phyloP scores from a whole-genome alignment of 2,329 filamentous ascomycete species.

The Magnaporthiopsis incrustans region DNA sequence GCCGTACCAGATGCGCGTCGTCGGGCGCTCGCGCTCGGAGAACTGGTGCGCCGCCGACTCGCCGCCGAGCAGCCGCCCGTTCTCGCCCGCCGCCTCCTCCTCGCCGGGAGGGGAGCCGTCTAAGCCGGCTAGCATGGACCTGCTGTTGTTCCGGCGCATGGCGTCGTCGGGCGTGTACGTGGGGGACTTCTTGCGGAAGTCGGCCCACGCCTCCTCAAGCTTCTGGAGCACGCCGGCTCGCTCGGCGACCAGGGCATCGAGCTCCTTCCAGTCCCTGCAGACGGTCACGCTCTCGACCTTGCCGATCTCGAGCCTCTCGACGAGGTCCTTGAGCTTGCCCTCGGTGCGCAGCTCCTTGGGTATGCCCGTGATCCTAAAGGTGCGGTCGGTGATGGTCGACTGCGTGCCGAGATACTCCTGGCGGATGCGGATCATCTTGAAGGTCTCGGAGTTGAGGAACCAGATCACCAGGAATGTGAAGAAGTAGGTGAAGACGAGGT shows the following conservation, averaged over 20 bases:
- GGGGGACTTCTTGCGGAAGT: slow-evolving; percentile 4
- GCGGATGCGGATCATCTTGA: slow-evolving; percentile 73
- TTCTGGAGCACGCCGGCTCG: slow-evolving; percentile 58
- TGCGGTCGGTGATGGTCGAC: slow-evolving; percentile 91
- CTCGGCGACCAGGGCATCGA: slow-evolving; percentile 67
- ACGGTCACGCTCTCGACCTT: slow-evolving; percentile 81
- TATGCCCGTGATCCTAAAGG: slow-evolving; percentile 84
- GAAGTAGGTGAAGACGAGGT: slow-evolving; percentile 88
- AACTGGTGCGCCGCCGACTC: slow-evolving; percentile 29
- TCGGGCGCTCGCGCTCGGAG: slow-evolving; percentile 50
- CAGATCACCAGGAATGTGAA: slow-evolving; percentile 80
- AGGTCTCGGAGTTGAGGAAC: slow-evolving; percentile 74
- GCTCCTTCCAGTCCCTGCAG: slow-evolving; percentile 75
- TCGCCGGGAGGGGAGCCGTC: slow-evolving; percentile 24
- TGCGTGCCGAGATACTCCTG: slow-evolving; percentile 91
- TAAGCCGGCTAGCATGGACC: background rate
- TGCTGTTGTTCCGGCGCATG: background rate
- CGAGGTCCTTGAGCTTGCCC: slow-evolving; percentile 72
- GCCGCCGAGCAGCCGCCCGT: slow-evolving; percentile 40
- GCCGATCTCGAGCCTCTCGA: slow-evolving; percentile 83
- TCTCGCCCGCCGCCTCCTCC: slow-evolving; percentile 31
- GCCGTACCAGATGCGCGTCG: slow-evolving; percentile 70
- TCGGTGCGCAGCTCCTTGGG: slow-evolving; percentile 73
- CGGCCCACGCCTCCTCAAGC: slow-evolving; percentile 72
- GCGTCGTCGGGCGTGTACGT: background rate